phyloP scores from a whole-genome alignment of 768 basidiomycete species.

The Albatrellus ellisii region DNA sequence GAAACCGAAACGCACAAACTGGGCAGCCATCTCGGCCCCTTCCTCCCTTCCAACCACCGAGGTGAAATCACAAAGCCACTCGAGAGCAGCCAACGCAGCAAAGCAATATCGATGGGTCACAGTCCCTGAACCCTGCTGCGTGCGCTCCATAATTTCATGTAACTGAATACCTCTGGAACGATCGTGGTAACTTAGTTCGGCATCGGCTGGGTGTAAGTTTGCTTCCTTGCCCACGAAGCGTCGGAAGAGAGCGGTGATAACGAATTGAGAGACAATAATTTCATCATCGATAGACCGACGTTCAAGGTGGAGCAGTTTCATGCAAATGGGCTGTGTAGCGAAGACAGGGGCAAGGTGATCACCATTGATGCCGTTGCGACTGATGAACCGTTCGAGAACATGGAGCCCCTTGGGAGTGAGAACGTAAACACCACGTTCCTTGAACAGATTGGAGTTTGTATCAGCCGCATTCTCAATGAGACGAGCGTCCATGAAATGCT shows the following conservation, averaged over 20 bases:
- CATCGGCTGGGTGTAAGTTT: slow-evolving; percentile 59
- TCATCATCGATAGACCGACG: slow-evolving; percentile 89
- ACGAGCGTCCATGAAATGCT: slow-evolving; percentile 99
- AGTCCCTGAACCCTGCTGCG: slow-evolving; percentile 31
- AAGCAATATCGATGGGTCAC: slow-evolving; percentile 61
- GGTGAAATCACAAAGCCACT: slow-evolving; percentile 97
- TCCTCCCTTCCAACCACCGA: slow-evolving; percentile 94
- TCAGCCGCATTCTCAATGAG: slow-evolving; percentile 96
- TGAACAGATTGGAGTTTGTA: slow-evolving; percentile 80
- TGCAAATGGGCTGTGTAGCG: slow-evolving; percentile 85
- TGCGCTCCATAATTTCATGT: slow-evolving; percentile 56
- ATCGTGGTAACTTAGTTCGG: slow-evolving; percentile 66
- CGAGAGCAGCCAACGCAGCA: slow-evolving; percentile 73
- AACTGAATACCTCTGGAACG: slow-evolving; percentile 62
- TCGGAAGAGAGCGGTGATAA: slow-evolving; percentile 89
- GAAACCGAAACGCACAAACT: slow-evolving; percentile 92
- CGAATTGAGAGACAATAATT: slow-evolving; percentile 88
- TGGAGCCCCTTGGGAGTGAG: slow-evolving; percentile 97
- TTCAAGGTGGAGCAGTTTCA: slow-evolving; percentile 96
- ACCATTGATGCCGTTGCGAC: slow-evolving; percentile 95
- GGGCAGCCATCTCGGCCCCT: slow-evolving; percentile 94
- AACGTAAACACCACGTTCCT: slow-evolving; percentile 92
- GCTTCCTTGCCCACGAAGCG: slow-evolving; percentile 86
- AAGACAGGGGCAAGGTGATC: slow-evolving; percentile 89
- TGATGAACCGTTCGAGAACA: slow-evolving; percentile 98